phyloP scores from a whole-genome alignment of 2,329 filamentous ascomycete genomes.

The Plenodomus tracheiphilus region DNA sequence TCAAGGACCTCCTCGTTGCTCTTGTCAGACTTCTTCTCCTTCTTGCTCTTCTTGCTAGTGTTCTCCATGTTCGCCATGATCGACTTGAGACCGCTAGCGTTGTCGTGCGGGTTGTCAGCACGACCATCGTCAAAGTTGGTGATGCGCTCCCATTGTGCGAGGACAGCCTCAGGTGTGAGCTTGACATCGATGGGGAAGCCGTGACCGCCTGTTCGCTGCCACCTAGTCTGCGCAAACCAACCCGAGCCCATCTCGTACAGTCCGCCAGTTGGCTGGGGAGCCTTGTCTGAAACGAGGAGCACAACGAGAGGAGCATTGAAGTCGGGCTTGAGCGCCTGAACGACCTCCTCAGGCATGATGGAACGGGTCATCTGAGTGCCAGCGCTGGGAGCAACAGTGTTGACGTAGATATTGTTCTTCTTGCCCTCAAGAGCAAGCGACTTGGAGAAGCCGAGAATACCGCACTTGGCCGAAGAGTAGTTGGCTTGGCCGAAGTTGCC shows the following conservation, averaged over 20 bases:
- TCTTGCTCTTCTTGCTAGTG: conserved; percentile 54
- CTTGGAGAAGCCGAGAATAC: conserved; percentile 93
- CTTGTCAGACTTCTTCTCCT: conserved; percentile 53
- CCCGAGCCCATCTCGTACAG: conserved; percentile 95
- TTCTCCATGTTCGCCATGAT: conserved; percentile 87
- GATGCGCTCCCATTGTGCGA: conserved; percentile 67
- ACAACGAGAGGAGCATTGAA: conserved; percentile 94
- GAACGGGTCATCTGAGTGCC: conserved; percentile 94
- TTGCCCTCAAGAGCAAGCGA: conserved; percentile 88
- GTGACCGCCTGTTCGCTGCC: conserved; percentile 88
- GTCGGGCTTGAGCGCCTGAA: conserved; percentile 98
- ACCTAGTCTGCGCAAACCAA: conserved; percentile 89
- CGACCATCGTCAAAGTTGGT: conserved; percentile 85
- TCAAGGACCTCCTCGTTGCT: conserved; percentile 68
- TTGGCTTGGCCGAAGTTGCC: conserved; percentile 99
- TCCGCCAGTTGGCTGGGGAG: conserved; percentile 81
- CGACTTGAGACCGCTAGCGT: conserved; percentile 75
- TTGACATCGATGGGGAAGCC: conserved; percentile 87
- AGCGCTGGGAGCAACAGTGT: conserved; percentile 97
- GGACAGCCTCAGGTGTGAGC: conserved; percentile 78
- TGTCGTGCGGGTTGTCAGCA: conserved; percentile 81
- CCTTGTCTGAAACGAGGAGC: conserved; percentile 82
- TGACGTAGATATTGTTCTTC: conserved; percentile 98
- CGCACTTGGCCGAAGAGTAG: conserved; percentile 73
- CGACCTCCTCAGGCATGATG: conserved; percentile 94